These are phyloP conservation scores for Starmera quercuum DNA, from an alignment of 805 yeast genomes.

Conservation along the genomic window DNA sequence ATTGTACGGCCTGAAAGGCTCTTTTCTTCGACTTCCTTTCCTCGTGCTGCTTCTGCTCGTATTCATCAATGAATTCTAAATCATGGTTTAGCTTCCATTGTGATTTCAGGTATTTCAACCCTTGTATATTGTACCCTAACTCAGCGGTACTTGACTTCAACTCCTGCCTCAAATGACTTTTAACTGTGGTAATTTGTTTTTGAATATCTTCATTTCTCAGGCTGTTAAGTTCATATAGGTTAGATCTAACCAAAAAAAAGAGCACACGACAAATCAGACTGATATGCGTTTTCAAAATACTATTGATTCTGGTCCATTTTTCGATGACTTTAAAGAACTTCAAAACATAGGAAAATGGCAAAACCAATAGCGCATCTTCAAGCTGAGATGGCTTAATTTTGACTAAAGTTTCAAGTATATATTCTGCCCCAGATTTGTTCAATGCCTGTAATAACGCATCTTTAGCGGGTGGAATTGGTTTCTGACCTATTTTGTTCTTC, in stretches of 20 bases:
- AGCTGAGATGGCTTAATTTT: slow-evolving; percentile 78
- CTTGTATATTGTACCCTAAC: slow-evolving; percentile 81
- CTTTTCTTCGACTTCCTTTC: slow-evolving; percentile 63
- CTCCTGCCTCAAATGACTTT: slow-evolving; percentile 49
- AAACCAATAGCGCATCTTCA: slow-evolving; percentile 85
- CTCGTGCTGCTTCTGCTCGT: slow-evolving; percentile 44
- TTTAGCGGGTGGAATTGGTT: slow-evolving; percentile 54
- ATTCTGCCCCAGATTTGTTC: slow-evolving; percentile 62
- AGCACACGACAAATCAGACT: slow-evolving; percentile 67
- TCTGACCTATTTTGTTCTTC: slow-evolving; percentile 34
- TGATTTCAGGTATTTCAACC: slow-evolving; percentile 61
- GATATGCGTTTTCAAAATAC: slow-evolving; percentile 42
- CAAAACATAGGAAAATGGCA: slow-evolving; percentile 81
- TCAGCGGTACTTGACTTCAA: slow-evolving; percentile 45
- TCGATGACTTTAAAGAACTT: slow-evolving; percentile 66
- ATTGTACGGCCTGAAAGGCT: slow-evolving; percentile 48
- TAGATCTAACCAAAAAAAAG: slow-evolving; percentile 64
- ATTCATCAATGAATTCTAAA: slow-evolving; percentile 64
- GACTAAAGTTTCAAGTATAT: slow-evolving; percentile 64
- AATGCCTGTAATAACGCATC: slow-evolving; percentile 72
- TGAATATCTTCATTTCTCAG: slow-evolving; percentile 60
- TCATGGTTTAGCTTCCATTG: slow-evolving; percentile 78
- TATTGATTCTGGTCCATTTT: slow-evolving; percentile 54
- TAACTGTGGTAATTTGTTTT: slow-evolving; percentile 56
- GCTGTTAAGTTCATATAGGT: slow-evolving; percentile 70